Percentiles rank a stretch among this genome's conserved stretches.
Evolutionary conservation across 179 eudicot genomes (phyloP).

Genomic region (Camellia oleifera): DNA sequence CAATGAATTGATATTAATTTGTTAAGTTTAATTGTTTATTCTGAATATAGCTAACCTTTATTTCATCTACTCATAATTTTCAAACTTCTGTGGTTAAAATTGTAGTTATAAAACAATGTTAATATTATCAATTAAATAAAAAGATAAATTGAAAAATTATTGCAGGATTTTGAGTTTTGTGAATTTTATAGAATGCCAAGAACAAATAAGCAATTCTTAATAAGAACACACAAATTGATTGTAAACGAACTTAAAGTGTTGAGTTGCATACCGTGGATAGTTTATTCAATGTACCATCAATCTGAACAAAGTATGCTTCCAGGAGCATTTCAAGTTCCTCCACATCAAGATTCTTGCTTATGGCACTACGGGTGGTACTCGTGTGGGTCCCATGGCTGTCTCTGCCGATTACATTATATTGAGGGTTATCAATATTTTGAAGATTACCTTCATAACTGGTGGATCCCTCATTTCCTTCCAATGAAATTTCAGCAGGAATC

Average conservation of each 20-base stretch:
- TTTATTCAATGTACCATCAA: conserved; percentile 94
- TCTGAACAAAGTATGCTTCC: conserved; percentile 97
- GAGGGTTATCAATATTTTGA: conserved; percentile 33
- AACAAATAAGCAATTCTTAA: neutral
- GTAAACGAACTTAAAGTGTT: neutral
- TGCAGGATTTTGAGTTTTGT: too few species aligned
- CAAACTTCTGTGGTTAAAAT: too few species aligned
- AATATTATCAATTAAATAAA: too few species aligned
- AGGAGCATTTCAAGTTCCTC: conserved; percentile 99
- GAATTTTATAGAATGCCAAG: too few species aligned
- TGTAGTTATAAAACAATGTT: too few species aligned
- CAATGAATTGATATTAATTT: too few species aligned
- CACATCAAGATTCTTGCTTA: conserved; percentile 86
- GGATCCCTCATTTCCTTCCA: conserved; percentile 50
- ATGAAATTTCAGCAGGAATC: conserved; percentile 48
- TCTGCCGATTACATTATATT: conserved; percentile 46
- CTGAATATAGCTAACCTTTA: too few species aligned
- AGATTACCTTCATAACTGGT: conserved; percentile 44
- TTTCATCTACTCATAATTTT: too few species aligned
- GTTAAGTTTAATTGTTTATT: too few species aligned
- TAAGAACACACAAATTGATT: neutral
- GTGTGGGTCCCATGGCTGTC: conserved; percentile 65
- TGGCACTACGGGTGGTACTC: conserved; percentile 70
- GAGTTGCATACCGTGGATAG: conserved; percentile 71
- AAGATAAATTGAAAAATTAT: too few species aligned